These are phyloP conservation scores for Limnomonas spitsbergensis DNA, from an alignment of 139 green algal genomes.

Conservation along the genomic window DNA sequence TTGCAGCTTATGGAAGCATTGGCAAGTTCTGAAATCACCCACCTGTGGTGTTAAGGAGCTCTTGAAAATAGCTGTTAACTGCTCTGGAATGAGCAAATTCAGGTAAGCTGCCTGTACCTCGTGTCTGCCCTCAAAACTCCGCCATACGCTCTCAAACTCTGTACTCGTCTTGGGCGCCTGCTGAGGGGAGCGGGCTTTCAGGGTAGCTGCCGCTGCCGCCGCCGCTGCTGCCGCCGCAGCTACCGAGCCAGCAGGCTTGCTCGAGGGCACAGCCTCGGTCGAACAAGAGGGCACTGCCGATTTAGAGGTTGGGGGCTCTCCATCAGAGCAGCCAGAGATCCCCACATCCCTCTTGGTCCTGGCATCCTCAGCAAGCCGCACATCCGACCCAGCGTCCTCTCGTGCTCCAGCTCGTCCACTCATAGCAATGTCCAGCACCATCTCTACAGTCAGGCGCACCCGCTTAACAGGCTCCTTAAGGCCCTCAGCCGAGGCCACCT, in stretches of 20 bases:
- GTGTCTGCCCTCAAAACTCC: conserved; percentile 41
- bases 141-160: conserved; percentile 74
- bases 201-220: conserved; percentile 1
- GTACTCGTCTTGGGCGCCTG: conserved; percentile 34
- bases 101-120: conserved; percentile 56
- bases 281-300: too few species aligned
- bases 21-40: too few species aligned
- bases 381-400: too few species aligned
- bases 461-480: conserved; percentile 6
- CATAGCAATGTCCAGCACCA: too few species aligned
- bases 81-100: conserved; percentile 35
- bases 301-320: too few species aligned
- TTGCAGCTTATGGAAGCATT: too few species aligned
- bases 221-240: not conserved
- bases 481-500: conserved; percentile 11
- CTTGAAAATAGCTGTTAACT: conserved; percentile 61
- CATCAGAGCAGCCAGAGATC: too few species aligned
- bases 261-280: too few species aligned
- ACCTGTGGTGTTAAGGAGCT: conserved; percentile 49
- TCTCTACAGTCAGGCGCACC: not conserved
- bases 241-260: conserved; percentile 4
- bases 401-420: too few species aligned
- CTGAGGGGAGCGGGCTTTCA: not conserved
- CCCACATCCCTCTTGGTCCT: too few species aligned
- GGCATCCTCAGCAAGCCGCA: too few species aligned